phyloP scores from a whole-genome alignment of 805 yeast species.

The Cyberlindnera suaveolens region DNA sequence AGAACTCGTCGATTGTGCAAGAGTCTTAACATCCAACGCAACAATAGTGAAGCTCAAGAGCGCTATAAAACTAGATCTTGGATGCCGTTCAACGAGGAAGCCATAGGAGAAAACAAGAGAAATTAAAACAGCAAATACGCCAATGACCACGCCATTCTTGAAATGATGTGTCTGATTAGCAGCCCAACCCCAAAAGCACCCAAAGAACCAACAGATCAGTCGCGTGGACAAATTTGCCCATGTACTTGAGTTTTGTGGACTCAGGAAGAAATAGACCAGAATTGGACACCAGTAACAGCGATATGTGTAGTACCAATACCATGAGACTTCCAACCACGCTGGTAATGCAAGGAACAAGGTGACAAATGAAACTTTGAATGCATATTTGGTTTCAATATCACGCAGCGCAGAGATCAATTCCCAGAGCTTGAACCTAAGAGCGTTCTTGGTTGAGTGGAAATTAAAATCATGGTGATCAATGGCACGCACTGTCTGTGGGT shows the following conservation, averaged over 20 bases:
- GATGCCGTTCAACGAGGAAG: slow-evolving; percentile 30
- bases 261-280: slow-evolving; percentile 30
- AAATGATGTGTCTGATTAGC: slow-evolving; percentile 34
- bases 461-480: slow-evolving; percentile 37
- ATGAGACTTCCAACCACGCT: slow-evolving; percentile 33
- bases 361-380: slow-evolving; percentile 34
- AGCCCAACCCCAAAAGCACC: slow-evolving; percentile 44
- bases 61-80: slow-evolving; percentile 38
- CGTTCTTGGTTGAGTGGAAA: slow-evolving; percentile 31
- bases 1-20: slow-evolving; percentile 8
- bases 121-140: slow-evolving; percentile 34
- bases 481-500: slow-evolving; percentile 26
- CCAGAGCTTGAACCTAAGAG: slow-evolving; percentile 36
- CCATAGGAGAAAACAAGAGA: slow-evolving; percentile 28
- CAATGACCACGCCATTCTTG: slow-evolving; percentile 31
- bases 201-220: slow-evolving; percentile 30
- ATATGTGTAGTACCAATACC: slow-evolving; percentile 36
- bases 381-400: slow-evolving; percentile 37
- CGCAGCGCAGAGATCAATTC: slow-evolving; percentile 25
- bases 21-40: slow-evolving; percentile 25
- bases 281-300: slow-evolving; percentile 40
- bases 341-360: slow-evolving; percentile 36
- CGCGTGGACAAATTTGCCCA: slow-evolving; percentile 31
- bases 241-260: slow-evolving; percentile 35
- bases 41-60: slow-evolving; percentile 36